Percentiles rank a stretch among this genome's conserved stretches.
Evolutionary conservation across 345 rosid genomes (phyloP).

Genomic region (Gossypium mustelinum): DNA sequence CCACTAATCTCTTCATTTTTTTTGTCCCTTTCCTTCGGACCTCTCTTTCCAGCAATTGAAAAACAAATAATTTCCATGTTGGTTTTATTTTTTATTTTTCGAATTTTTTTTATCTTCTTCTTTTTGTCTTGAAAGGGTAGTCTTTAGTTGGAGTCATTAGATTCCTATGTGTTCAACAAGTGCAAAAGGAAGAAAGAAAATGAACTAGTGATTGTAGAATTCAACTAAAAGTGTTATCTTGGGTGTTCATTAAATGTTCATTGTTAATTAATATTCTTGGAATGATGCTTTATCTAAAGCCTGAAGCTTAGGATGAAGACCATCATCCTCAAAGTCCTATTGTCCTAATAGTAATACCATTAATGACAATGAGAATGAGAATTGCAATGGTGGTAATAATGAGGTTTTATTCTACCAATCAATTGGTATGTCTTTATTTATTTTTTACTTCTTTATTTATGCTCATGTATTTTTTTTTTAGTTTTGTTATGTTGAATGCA

Average conservation of each 20-base stretch:
- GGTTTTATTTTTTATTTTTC: neutral
- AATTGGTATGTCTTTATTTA: constrained; percentile 36
- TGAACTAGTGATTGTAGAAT: neutral
- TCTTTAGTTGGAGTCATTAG: neutral
- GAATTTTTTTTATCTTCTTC: neutral
- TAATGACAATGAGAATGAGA: constrained; percentile 1
- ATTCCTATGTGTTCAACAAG: neutral
- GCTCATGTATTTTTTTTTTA: neutral
- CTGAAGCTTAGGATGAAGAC: constrained; percentile 54
- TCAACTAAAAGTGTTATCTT: neutral
- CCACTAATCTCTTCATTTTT: neutral
- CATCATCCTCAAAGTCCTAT: constrained; percentile 18
- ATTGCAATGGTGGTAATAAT: constrained; percentile 13
- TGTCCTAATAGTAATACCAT: constrained; percentile 8
- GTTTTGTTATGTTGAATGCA: neutral
- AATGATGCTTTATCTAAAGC: constrained; percentile 53
- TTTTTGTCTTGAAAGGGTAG: neutral
- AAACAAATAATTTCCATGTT: neutral
- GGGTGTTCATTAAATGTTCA: neutral
- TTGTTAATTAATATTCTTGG: neutral
- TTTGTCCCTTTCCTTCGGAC: neutral
- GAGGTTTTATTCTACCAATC: constrained; percentile 36
- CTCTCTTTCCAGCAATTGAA: neutral
- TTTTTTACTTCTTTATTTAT: neutral
- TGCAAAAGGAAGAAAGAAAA: neutral